These are phyloP conservation scores for Tetrapyrgos nigripes DNA, from an alignment of 1,284 basidiomycete genomes.

Conservation along the genomic window DNA sequence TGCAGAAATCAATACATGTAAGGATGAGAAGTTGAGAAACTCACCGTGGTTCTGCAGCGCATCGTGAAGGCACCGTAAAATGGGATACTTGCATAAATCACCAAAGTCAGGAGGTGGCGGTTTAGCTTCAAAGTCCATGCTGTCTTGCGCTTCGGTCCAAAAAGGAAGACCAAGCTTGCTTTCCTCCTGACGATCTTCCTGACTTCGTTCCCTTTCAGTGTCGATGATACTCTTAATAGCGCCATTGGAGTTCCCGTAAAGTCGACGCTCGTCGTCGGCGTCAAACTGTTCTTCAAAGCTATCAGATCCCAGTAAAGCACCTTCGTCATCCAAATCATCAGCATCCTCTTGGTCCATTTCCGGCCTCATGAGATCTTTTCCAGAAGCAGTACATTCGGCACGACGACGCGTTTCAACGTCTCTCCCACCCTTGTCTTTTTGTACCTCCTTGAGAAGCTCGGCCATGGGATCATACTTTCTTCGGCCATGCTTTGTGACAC, in stretches of 20 bases:
- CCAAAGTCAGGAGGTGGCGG: slow-evolving; percentile 17
- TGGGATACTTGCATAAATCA: slow-evolving; percentile 29
- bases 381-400: slow-evolving; percentile 48
- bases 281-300: neutral
- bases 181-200: neutral
- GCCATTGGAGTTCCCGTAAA: slow-evolving; percentile 8
- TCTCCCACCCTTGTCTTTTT: slow-evolving; percentile 50
- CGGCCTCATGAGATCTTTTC: slow-evolving; percentile 32
- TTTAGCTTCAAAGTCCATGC: slow-evolving; percentile 26
- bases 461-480: slow-evolving; percentile 53
- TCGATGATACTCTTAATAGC: slow-evolving; percentile 8
- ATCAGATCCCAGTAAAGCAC: slow-evolving; percentile 13
- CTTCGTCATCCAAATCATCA: slow-evolving; percentile 31
- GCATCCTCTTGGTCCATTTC: slow-evolving; percentile 33
- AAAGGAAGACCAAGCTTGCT: slow-evolving; percentile 6
- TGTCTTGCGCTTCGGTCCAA: slow-evolving; percentile 22
- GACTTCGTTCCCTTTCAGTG: neutral
- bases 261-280: slow-evolving; percentile 2
- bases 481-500: slow-evolving; percentile 25
- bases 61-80: slow-evolving; percentile 40
- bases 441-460: slow-evolving; percentile 59
- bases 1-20: slow-evolving; percentile 26
- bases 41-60: slow-evolving; percentile 44
- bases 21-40: slow-evolving; percentile 18
- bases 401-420: slow-evolving; percentile 47